Percentiles rank a stretch among this genome's conserved stretches.
Conservation (phyloP, 257 asterid genomes). For the Ocimum tenuiflorum region DNA sequence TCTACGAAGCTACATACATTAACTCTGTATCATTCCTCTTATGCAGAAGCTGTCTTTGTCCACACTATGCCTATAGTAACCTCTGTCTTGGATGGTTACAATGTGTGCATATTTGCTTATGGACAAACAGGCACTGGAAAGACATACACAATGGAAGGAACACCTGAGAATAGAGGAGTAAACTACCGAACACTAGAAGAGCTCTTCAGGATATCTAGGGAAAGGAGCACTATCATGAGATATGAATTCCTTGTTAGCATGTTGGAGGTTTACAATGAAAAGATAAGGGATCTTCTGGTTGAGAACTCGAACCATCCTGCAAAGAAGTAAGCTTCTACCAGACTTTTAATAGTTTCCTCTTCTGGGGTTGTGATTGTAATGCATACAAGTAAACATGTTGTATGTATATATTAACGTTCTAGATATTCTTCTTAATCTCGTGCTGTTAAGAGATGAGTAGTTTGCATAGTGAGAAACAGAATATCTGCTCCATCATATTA, state of each 20-base stretch:
- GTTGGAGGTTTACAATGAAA: conserved; percentile 97
- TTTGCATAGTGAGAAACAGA: too few species aligned
- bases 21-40: conserved; percentile 9
- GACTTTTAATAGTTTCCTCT: conserved; percentile 12
- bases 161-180: conserved; percentile 80
- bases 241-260: conserved; percentile 84
- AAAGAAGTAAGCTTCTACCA: conserved; percentile 62
- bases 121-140: conserved; percentile 57
- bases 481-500: too few species aligned
- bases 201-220: conserved; percentile 60
- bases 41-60: conserved; percentile 64
- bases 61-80: conserved; percentile 83
- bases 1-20: not conserved
- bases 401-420: too few species aligned
- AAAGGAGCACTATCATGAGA: conserved; percentile 57
- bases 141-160: conserved; percentile 78
- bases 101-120: conserved; percentile 92
- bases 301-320: conserved; percentile 65
- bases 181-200: conserved; percentile 83
- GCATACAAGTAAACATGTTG: too few species aligned
- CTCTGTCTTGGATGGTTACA: conserved; percentile 90
- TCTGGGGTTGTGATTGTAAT: not conserved
- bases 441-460: too few species aligned
- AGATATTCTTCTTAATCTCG: too few species aligned
- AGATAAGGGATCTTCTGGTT: conserved; percentile 81